Percentiles rank a stretch among this genome's conserved stretches.
Evolutionary conservation across 2,329 filamentous ascomycete species (phyloP).

Genomic region (Pestalotiopsis sp.): DNA sequence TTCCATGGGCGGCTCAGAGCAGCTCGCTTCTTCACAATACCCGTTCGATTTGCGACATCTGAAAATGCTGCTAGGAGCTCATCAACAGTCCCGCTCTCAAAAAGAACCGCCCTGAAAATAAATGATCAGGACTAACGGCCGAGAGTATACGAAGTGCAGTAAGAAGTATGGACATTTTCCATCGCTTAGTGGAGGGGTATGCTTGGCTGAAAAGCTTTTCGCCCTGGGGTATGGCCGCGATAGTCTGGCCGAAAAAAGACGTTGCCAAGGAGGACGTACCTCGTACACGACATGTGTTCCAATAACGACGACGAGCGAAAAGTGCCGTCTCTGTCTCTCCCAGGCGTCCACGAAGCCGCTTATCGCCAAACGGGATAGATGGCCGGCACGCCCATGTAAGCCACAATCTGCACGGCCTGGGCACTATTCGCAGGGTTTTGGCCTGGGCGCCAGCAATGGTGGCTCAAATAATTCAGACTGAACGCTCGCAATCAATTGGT

Average conservation of each 20-base stretch:
- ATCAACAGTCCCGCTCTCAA: too few species aligned
- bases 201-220: neutral
- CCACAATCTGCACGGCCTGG: conserved; percentile 6
- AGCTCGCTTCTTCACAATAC: too few species aligned
- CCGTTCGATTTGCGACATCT: too few species aligned
- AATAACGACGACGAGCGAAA: neutral
- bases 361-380: conserved; percentile 6
- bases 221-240: neutral
- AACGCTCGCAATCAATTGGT: neutral
- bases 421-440: neutral
- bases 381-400: neutral
- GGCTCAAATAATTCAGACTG: neutral
- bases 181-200: neutral
- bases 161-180: neutral
- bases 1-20: neutral
- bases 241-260: neutral
- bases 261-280: neutral
- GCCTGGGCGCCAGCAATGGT: neutral
- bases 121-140: neutral
- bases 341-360: neutral
- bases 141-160: neutral
- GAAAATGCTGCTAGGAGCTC: too few species aligned
- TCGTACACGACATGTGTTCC: conserved; percentile 7
- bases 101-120: too few species aligned
- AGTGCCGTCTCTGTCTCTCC: neutral